phyloP scores from a whole-genome alignment of 192 early-diverging fungal genomes.

The Coemansia sp. region DNA sequence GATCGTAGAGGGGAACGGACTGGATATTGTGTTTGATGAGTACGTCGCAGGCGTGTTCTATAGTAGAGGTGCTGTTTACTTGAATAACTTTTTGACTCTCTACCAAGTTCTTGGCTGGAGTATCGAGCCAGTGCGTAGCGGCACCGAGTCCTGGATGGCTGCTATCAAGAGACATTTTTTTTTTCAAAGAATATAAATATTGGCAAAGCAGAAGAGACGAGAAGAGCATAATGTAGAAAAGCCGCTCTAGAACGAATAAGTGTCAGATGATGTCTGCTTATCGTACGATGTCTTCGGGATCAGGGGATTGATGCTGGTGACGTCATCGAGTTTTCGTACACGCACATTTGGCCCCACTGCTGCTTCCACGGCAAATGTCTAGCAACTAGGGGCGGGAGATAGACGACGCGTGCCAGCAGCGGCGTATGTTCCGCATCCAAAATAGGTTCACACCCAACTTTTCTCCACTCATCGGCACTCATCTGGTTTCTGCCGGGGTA shows the following conservation, averaged over 20 bases:
- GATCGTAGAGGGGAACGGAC: conserved; percentile 76
- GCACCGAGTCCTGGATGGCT: conserved; percentile 37
- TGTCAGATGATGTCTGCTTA: not conserved
- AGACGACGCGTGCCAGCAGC: conserved; percentile 25
- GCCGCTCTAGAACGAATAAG: not conserved
- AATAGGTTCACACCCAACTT: conserved; percentile 23
- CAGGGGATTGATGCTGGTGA: not conserved
- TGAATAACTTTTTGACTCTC: conserved; percentile 63
- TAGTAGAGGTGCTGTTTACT: conserved; percentile 59
- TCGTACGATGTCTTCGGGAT: not conserved
- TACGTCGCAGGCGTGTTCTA: conserved; percentile 70
- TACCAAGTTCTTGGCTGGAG: conserved; percentile 60
- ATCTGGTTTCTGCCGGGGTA: not conserved
- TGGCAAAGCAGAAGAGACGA: not conserved
- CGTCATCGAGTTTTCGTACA: conserved; percentile 9
- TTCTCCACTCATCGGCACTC: not conserved
- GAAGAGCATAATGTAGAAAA: not conserved
- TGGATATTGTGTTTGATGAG: conserved; percentile 74
- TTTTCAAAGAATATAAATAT: not conserved
- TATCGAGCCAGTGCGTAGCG: conserved; percentile 62
- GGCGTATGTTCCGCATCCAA: conserved; percentile 18
- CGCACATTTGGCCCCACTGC: conserved; percentile 34
- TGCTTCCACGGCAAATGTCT: conserved; percentile 12
- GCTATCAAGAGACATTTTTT: not conserved
- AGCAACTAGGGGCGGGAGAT: conserved; percentile 13